Conservation (phyloP, 75 land plant genomes). For the Ceratopteris richardii region DNA sequence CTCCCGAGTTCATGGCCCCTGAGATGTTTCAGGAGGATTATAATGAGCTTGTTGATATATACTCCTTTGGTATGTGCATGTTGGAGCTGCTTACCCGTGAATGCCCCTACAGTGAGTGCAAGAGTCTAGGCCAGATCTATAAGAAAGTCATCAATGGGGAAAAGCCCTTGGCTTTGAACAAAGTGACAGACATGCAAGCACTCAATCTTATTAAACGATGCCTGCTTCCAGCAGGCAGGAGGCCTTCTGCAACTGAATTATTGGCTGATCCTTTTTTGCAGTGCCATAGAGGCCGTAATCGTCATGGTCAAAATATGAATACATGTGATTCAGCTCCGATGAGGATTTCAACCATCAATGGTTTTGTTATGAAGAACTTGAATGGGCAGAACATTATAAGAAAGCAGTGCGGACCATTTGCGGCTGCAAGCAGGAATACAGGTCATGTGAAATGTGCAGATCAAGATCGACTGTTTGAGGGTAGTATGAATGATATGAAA, state of each 20-base stretch:
- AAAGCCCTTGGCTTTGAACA: slow-evolving; percentile 35
- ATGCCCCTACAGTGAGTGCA: slow-evolving; percentile 72
- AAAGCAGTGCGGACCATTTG: too few relatives aligned
- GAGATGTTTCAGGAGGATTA: slow-evolving; percentile 74
- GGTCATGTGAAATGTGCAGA: too few relatives aligned
- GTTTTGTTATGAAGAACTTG: too few relatives aligned
- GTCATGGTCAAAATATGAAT: too few relatives aligned
- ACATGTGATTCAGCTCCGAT: too few relatives aligned
- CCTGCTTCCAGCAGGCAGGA: slow-evolving; percentile 11
- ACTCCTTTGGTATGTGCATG: slow-evolving; percentile 79
- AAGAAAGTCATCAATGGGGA: slow-evolving; percentile 56
- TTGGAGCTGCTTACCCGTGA: slow-evolving; percentile 69
- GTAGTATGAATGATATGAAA: too few relatives aligned
- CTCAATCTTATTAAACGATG: slow-evolving; percentile 35
- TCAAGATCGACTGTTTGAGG: too few relatives aligned
- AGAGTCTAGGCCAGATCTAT: slow-evolving; percentile 47
- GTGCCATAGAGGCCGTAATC: not conserved
- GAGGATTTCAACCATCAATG: too few relatives aligned
- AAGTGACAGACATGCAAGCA: slow-evolving; percentile 34
- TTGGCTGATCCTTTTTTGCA: slow-evolving; percentile 31
- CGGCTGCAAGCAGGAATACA: too few relatives aligned
- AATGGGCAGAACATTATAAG: too few relatives aligned
- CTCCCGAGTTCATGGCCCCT: slow-evolving; percentile 86
- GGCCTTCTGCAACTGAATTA: slow-evolving; percentile 42
- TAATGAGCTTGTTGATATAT: slow-evolving; percentile 69